A percentile compares a stretch with the other conserved stretches of the same genome.
phyloP scores from a whole-genome alignment of 2,329 filamentous ascomycete species.

The Aspergillus melleus region DNA sequence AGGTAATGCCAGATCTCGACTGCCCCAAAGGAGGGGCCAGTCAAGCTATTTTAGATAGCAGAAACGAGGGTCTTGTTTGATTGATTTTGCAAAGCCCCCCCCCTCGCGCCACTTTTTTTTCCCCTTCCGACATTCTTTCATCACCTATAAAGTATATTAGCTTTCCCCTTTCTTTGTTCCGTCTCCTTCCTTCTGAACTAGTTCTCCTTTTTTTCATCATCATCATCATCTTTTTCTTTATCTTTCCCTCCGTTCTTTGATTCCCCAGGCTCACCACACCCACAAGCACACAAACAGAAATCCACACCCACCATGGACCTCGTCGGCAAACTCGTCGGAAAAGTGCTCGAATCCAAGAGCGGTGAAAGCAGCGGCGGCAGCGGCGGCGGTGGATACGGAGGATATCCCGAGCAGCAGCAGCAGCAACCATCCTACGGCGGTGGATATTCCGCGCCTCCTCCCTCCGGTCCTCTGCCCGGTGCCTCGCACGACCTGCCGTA shows the following conservation, averaged over 20 bases:
- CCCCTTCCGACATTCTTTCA: neutral
- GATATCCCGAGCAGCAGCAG: neutral
- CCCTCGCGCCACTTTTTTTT: neutral
- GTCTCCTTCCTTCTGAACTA: neutral
- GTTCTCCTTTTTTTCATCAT: neutral
- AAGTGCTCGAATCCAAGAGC: slow-evolving; percentile 22
- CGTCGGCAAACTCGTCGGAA: slow-evolving; percentile 30
- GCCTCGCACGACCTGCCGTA: slow-evolving; percentile 26
- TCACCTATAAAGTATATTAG: neutral
- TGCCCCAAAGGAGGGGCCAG: neutral
- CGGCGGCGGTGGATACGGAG: neutral
- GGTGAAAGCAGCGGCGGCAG: slow-evolving; percentile 3
- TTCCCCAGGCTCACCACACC: neutral
- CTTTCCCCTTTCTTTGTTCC: neutral
- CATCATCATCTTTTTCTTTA: neutral
- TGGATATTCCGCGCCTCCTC: slow-evolving; percentile 5
- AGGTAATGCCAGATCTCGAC: neutral
- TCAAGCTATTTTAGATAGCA: too few species aligned
- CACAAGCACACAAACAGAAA: neutral
- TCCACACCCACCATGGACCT: slow-evolving; percentile 25
- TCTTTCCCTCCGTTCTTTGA: neutral
- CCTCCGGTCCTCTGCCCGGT: neutral
- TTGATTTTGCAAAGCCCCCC: neutral
- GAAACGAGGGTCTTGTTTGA: neutral
- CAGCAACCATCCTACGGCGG: neutral